Conservation (phyloP, 805 yeast species). For the Cyberlindnera amylophila region DNA sequence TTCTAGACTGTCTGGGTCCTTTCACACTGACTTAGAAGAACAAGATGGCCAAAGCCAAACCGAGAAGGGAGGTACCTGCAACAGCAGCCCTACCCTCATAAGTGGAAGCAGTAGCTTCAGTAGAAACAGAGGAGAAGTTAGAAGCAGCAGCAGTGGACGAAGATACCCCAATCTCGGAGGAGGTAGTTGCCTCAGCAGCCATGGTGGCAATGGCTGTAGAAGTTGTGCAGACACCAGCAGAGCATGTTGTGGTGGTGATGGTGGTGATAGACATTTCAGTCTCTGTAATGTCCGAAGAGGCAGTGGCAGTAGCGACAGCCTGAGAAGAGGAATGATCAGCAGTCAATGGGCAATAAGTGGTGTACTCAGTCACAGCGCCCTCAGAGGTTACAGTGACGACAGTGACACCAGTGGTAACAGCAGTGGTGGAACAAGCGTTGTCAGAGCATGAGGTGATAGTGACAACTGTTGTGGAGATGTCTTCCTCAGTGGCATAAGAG, state of each 20-base stretch:
- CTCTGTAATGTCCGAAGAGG: no score
- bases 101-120: conserved; percentile 4
- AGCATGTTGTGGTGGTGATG: no score
- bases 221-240: not conserved
- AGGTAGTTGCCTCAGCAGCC: not conserved
- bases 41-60: not conserved
- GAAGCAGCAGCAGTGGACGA: not conserved
- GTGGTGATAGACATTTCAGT: no score
- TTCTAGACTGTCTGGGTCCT: no score
- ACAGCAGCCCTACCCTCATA: conserved; percentile 6
- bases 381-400: conserved; percentile 26
- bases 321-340: not conserved
- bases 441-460: conserved; percentile 8
- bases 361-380: conserved; percentile 17
- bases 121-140: not conserved
- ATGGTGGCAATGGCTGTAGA: not conserved
- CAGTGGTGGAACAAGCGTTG: conserved; percentile 7
- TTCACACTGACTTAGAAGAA: conserved; percentile 2
- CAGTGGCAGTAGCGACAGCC: not conserved
- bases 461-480: conserved; percentile 6
- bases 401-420: conserved; percentile 21
- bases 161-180: not conserved
- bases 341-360: conserved; percentile 11
- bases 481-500: conserved; percentile 19
- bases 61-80: conserved; percentile 4